Evolutionary conservation across 2,329 filamentous ascomycete species (phyloP).

Genomic region (Trichophyton equinum): DNA sequence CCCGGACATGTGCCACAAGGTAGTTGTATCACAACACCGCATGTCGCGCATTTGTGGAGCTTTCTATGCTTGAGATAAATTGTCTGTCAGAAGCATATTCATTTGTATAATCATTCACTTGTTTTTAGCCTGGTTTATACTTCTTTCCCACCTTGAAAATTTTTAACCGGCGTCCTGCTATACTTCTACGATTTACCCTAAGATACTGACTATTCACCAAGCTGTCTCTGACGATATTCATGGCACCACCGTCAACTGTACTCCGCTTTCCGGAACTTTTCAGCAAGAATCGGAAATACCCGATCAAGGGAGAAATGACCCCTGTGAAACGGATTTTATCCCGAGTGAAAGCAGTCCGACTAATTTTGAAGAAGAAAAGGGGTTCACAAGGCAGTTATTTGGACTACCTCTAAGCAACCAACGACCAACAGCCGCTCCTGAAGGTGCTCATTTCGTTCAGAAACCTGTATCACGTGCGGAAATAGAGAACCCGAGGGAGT

Average conservation of each 20-base stretch:
- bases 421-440: neutral
- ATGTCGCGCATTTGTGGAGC: conserved; percentile 4
- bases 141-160: neutral
- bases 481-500: conserved; percentile 54
- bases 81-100: neutral
- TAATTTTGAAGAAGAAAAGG: neutral
- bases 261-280: neutral
- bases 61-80: neutral
- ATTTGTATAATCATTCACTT: neutral
- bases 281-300: neutral
- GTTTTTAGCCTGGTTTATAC: neutral
- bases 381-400: neutral
- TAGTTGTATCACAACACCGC: conserved; percentile 1
- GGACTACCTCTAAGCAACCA: neutral
- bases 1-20: conserved; percentile 22
- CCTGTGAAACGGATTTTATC: neutral
- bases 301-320: neutral
- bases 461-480: conserved; percentile 56
- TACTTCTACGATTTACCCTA: neutral
- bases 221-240: neutral
- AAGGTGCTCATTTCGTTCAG: conserved; percentile 18
- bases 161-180: neutral
- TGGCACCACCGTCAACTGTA: neutral
- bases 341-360: neutral
- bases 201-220: neutral